A percentile compares a stretch with the other conserved stretches of the same genome.
These are phyloP conservation scores for Elsinoe fawcettii DNA, from an alignment of 2,329 filamentous ascomycete genomes.

Conservation along the genomic window DNA sequence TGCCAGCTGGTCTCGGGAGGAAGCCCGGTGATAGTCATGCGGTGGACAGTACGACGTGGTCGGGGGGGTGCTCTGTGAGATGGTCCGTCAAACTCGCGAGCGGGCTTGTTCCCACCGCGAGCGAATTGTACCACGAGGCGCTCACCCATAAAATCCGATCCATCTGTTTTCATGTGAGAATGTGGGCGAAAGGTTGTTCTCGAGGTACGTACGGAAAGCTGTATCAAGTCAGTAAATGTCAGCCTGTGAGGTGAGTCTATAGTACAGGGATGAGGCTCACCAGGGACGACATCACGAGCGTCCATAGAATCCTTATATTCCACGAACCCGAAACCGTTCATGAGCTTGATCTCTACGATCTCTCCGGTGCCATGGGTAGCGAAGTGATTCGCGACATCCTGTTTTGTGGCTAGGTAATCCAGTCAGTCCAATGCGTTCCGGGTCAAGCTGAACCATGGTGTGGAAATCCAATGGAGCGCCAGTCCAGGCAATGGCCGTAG, in stretches of 20 bases:
- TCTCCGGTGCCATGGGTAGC: constrained; percentile 91
- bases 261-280: constrained; percentile 48
- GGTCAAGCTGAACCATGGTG: constrained; percentile 5
- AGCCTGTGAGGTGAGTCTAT: constrained; percentile 21
- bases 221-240: constrained; percentile 20
- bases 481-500: constrained; percentile 13
- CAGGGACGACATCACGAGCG: constrained; percentile 94
- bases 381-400: constrained; percentile 94
- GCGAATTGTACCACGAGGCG: constrained; percentile 97
- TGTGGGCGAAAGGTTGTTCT: background rate
- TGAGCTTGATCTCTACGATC: constrained; percentile 98
- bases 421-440: constrained; percentile 35
- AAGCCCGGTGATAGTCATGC: constrained; percentile 97
- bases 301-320: constrained; percentile 99
- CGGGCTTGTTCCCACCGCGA: constrained; percentile 63
- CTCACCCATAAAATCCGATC: constrained; percentile 95
- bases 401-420: constrained; percentile 72
- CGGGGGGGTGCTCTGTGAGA: constrained; percentile 56
- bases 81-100: constrained; percentile 38
- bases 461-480: constrained; percentile 11
- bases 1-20: constrained; percentile 99
- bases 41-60: constrained; percentile 86
- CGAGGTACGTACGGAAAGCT: constrained; percentile 55
- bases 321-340: constrained; percentile 99
- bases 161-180: constrained; percentile 52